Conservation (phyloP, 768 basidiomycete species). For the Udeniomyces megalosporus region DNA sequence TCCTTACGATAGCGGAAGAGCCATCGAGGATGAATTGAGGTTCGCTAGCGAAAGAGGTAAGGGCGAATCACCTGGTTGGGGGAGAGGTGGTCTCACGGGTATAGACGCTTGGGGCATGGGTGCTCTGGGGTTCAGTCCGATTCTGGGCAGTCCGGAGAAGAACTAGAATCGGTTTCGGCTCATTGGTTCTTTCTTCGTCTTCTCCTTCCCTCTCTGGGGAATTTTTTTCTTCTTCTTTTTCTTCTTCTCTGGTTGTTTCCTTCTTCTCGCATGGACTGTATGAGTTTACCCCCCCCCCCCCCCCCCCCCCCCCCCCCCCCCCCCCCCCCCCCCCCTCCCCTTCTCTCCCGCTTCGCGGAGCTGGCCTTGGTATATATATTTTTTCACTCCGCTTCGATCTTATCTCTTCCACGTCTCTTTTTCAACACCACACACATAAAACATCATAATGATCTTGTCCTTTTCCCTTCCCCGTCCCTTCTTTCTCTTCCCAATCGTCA, state of each 20-base stretch:
- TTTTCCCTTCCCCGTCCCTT: no score
- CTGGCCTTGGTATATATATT: no score
- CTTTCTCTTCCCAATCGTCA: no score
- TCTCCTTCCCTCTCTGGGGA: background rate
- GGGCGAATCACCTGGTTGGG: background rate
- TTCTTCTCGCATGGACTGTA: background rate
- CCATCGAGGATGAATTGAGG: background rate
- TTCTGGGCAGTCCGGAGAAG: background rate
- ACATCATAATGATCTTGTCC: no score
- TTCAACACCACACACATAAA: no score
- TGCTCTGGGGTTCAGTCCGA: background rate
- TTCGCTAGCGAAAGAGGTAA: background rate
- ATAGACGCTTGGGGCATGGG: background rate
- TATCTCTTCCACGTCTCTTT: no score
- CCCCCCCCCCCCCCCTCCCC: background rate
- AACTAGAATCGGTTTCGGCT: background rate
- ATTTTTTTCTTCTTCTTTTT: background rate
- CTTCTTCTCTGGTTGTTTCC: background rate
- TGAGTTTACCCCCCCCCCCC: no score
- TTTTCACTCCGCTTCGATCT: no score
- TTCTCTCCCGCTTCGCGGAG: no score
- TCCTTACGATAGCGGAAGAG: slow-evolving; percentile 5
- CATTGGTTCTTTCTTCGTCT: background rate
- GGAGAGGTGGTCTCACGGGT: background rate
- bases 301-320: background rate